Percentiles rank a stretch among this genome's conserved stretches.
phyloP scores from a whole-genome alignment of 331 rosid species.

The Pyracantha coccinea region DNA sequence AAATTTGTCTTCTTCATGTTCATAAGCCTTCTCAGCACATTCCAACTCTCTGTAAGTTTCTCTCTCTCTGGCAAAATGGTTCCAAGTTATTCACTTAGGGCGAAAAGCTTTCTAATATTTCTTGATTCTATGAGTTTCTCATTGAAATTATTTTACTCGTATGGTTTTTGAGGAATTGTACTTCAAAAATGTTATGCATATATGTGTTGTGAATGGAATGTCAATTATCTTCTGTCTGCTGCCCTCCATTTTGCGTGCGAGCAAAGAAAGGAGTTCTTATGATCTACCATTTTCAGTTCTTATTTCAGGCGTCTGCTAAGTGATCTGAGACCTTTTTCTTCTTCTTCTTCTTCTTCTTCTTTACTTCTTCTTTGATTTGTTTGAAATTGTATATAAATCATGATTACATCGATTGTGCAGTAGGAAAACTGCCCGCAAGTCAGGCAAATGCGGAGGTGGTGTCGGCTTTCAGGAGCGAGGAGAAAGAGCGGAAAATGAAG shows the following conservation, averaged over 20 bases:
- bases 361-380: background rate
- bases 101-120: too few relatives aligned
- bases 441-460: constrained; percentile 55
- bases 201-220: background rate
- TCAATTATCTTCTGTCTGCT: background rate
- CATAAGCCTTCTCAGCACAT: constrained; percentile 62
- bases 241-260: too few relatives aligned
- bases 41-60: constrained; percentile 64
- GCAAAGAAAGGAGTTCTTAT: too few relatives aligned
- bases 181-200: too few relatives aligned
- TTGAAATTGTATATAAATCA: background rate
- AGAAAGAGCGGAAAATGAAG: constrained; percentile 39
- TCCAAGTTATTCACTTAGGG: too few relatives aligned
- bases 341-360: background rate
- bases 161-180: background rate
- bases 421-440: constrained; percentile 77
- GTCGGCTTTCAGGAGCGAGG: constrained; percentile 55
- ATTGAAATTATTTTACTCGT: background rate
- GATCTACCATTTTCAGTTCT: background rate
- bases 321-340: background rate
- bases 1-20: constrained; percentile 54
- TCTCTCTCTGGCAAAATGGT: background rate
- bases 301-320: background rate
- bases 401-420: constrained; percentile 28
- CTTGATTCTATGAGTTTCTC: background rate